Percentiles rank a stretch among this genome's conserved stretches.
Conservation (phyloP, 495 filamentous ascomycete species). For the Bacidia gigantensis region DNA sequence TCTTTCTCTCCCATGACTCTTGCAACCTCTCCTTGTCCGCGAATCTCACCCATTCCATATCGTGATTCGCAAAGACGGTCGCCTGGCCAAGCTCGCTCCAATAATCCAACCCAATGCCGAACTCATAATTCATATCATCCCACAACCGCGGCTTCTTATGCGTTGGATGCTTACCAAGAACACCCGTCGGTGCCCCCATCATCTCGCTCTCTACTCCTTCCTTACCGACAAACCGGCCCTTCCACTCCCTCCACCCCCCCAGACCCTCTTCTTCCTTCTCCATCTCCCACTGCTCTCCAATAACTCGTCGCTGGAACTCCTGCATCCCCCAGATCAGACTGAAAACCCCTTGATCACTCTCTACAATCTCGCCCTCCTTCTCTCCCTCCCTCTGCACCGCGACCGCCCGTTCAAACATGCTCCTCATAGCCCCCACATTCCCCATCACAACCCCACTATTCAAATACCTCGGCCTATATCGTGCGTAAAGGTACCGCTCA, state of each 20-base stretch:
- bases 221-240: background rate
- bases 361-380: background rate
- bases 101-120: constrained; percentile 11
- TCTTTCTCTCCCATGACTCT: background rate
- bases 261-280: background rate
- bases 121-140: constrained; percentile 4
- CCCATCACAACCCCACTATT: constrained; percentile 5
- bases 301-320: constrained; percentile 4
- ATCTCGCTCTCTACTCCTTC: background rate
- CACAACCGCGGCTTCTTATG: background rate
- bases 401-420: constrained; percentile 3
- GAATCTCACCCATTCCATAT: constrained; percentile 7
- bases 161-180: background rate
- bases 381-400: background rate
- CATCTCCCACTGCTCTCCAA: background rate
- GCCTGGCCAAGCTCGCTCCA: constrained; percentile 3
- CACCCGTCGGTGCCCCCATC: background rate
- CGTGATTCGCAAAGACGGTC: constrained; percentile 8
- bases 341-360: constrained; percentile 7
- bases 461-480: background rate
- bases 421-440: constrained; percentile 5
- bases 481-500: background rate
- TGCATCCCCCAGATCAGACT: constrained; percentile 6
- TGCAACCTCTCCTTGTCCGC: background rate
- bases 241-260: background rate